Conservation (phyloP, 2,329 filamentous ascomycete genomes). For the Diaporthe sp. region DNA sequence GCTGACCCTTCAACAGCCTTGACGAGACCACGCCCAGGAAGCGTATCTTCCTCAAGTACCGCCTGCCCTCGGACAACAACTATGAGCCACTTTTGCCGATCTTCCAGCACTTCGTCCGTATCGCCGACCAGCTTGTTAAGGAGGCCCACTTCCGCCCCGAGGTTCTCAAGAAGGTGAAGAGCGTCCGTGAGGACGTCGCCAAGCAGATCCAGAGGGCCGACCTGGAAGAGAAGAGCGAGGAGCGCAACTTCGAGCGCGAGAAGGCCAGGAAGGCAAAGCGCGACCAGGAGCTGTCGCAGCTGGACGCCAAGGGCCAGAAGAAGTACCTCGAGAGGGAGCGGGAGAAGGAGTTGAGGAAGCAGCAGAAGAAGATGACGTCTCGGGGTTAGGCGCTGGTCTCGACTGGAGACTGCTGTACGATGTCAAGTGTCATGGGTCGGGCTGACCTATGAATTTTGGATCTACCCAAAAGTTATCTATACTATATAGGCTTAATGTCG, state of each 20-base stretch:
- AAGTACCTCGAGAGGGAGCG: conserved; percentile 87
- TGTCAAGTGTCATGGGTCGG: background rate
- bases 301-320: conserved; percentile 87
- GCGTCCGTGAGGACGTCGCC: conserved; percentile 84
- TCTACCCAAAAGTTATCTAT: conserved; percentile 15
- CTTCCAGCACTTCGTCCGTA: conserved; percentile 84
- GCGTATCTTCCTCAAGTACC: conserved; percentile 84
- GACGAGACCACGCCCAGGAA: conserved; percentile 89
- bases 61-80: conserved; percentile 74
- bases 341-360: conserved; percentile 77
- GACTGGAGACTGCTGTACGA: background rate
- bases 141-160: conserved; percentile 90
- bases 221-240: conserved; percentile 86
- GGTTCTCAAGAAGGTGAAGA: conserved; percentile 86
- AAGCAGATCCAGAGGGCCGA: conserved; percentile 83
- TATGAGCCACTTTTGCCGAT: conserved; percentile 79
- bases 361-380: conserved; percentile 68
- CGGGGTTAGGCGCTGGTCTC: conserved; percentile 56
- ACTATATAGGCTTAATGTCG: conserved; percentile 2
- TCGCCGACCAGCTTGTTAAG: conserved; percentile 85
- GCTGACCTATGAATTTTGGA: background rate
- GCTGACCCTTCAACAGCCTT: conserved; percentile 65
- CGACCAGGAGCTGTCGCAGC: conserved; percentile 81
- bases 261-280: conserved; percentile 90
- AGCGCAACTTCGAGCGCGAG: conserved; percentile 79